Percentiles rank a stretch among this genome's conserved stretches.
Evolutionary conservation across 2,329 filamentous ascomycete species (phyloP).

Genomic region (Venturia nashicola): DNA sequence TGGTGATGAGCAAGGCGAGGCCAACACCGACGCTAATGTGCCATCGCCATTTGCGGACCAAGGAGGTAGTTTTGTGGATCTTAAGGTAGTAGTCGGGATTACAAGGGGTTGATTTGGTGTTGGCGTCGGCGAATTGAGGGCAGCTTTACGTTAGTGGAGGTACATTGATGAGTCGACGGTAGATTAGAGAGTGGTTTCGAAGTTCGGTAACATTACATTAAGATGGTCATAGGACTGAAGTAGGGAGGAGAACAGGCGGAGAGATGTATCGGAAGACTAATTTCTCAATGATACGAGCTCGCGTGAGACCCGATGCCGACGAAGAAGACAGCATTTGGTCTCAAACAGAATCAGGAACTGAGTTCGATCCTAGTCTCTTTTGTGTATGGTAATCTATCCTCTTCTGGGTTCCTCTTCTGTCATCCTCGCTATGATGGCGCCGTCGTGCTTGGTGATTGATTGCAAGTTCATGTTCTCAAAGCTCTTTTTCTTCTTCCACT

Average conservation of each 20-base stretch:
- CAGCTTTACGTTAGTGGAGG: background rate
- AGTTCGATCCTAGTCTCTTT: background rate
- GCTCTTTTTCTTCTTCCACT: background rate
- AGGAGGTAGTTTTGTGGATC: background rate
- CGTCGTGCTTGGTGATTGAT: background rate
- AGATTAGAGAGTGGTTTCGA: background rate
- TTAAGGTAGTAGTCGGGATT: background rate
- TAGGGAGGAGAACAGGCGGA: background rate
- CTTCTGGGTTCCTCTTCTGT: background rate
- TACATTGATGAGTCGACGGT: background rate
- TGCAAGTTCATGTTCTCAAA: background rate
- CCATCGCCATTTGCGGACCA: background rate
- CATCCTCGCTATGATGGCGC: background rate
- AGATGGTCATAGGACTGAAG: background rate
- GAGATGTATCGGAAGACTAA: background rate
- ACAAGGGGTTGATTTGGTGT: background rate
- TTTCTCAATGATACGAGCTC: background rate
- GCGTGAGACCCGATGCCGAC: background rate
- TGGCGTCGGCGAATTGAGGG: background rate
- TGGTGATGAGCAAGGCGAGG: background rate
- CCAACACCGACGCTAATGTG: background rate
- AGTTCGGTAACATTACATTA: background rate
- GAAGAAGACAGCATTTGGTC: background rate
- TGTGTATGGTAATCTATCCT: background rate
- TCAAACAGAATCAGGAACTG: background rate